Evolutionary conservation across 768 basidiomycete species (phyloP), one percentile per base, ranked within the genome.

Genomic region (Leucogyrophana mollusca): DNA sequence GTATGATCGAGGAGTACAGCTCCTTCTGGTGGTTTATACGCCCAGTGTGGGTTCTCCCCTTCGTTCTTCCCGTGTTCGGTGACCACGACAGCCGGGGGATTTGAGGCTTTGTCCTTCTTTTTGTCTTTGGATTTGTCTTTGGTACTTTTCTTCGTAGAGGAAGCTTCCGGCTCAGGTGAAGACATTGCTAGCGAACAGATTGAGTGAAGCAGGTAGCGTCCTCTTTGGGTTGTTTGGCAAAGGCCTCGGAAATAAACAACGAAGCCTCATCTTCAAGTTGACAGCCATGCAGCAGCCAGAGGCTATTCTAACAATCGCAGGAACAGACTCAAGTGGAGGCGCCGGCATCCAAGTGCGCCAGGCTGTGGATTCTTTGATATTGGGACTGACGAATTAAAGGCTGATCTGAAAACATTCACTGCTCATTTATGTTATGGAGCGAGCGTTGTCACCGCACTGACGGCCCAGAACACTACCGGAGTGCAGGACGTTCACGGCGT

Each of bases 391-490:
- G 10, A 35, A n/a, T 27, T 34, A 8, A 54, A 93, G 86, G 93
- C 90, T 8, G 94, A 95, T 63, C 71, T 95, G 22, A 91, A 87
- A 65, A 86, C 91, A 1, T 87, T 93, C 54, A 82, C 88, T 4
- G 84, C 89, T 0, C 77, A 84, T 22, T 76, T 74, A 22, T 88
- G 87, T 57, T 94, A 90, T 57, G 93, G 90, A 11, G 74, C 86
- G 11, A 87, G 83, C 50, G 90, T 81, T 7, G 67, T 94, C 43
- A 94, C 94, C 1, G 94, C 90, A 0, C 61, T 95, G 37, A 93
- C 90, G 0, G 89, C 93, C 0, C 94, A 96, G 62, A 96, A 94
- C 63, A 94, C 92, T 0, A 74, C 64, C 3, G 93, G 89, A 3
- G 92, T 96, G 0, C 82, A 90, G 49, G 85, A 68, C 0, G 76